phyloP scores from a whole-genome alignment of 2,329 filamentous ascomycete genomes.

The Fonsecaea erecta region DNA sequence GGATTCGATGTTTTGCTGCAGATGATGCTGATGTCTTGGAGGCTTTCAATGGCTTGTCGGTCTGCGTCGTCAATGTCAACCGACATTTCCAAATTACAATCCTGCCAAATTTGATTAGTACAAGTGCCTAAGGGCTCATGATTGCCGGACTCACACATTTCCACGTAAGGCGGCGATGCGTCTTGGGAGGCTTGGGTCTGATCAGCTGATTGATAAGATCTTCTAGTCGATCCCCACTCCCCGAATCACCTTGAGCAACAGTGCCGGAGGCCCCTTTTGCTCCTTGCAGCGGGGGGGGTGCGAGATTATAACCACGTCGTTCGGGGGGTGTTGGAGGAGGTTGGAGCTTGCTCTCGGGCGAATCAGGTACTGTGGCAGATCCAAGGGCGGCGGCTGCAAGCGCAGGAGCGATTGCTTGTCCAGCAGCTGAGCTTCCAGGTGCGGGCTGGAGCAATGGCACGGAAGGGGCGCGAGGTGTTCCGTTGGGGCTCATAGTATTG shows the following conservation, averaged over 20 bases:
- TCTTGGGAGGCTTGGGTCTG: slow-evolving; percentile 37
- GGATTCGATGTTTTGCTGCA: slow-evolving; percentile 37
- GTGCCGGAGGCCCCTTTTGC: slow-evolving; percentile 20
- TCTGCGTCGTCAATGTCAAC: slow-evolving; percentile 38
- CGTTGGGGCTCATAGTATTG: slow-evolving; percentile 31
- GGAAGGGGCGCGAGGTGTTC: slow-evolving; percentile 30
- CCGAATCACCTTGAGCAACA: slow-evolving; percentile 18
- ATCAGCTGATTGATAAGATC: slow-evolving; percentile 39
- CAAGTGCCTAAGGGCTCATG: neutral
- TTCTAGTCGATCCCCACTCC: slow-evolving; percentile 36
- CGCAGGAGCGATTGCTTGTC: slow-evolving; percentile 18
- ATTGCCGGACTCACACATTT: slow-evolving; percentile 35
- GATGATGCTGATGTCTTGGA: slow-evolving; percentile 38
- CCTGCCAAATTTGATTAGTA: slow-evolving; percentile 26
- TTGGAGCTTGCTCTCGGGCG: slow-evolving; percentile 27
- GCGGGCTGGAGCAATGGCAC: slow-evolving; percentile 23
- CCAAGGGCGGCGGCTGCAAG: slow-evolving; percentile 13
- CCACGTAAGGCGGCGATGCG: slow-evolving; percentile 37
- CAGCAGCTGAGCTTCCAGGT: slow-evolving; percentile 9
- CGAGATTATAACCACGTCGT: slow-evolving; percentile 35
- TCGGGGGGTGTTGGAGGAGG: slow-evolving; percentile 28
- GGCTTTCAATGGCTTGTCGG: slow-evolving; percentile 33
- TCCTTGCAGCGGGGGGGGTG: slow-evolving; percentile 31
- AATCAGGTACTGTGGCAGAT: slow-evolving; percentile 19
- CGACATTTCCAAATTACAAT: slow-evolving; percentile 37